Conservation (phyloP, 225 moss, liverwort and hornwort genomes). For the Straminergon stramineum region DNA sequence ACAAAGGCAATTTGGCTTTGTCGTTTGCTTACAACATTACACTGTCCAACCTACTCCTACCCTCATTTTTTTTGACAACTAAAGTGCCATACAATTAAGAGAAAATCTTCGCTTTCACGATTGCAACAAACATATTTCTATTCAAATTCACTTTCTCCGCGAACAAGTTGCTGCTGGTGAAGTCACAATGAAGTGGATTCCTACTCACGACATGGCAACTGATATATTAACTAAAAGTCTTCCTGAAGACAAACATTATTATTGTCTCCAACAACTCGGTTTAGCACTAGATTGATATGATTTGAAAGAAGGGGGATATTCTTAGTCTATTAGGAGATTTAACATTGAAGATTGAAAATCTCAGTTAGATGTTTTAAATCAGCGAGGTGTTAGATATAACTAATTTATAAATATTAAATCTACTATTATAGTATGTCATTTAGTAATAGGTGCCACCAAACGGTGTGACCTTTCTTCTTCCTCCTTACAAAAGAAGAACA, state of each 20-base stretch:
- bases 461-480: too few species aligned
- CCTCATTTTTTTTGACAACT: not conserved
- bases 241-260: not conserved
- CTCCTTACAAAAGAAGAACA: too few species aligned
- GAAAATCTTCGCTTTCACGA: not conserved
- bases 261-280: fast-evolving
- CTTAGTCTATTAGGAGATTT: not conserved
- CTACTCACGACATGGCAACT: not conserved
- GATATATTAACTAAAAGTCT: not conserved
- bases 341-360: not conserved
- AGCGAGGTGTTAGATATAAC: too few species aligned
- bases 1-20: too few species aligned
- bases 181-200: not conserved
- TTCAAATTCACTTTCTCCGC: not conserved
- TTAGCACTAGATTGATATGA: not conserved
- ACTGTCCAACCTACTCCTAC: not conserved
- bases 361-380: not conserved
- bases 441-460: too few species aligned
- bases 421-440: too few species aligned
- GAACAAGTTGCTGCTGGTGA: not conserved
- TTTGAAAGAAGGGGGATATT: not conserved
- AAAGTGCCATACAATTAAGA: not conserved
- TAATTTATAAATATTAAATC: too few species aligned
- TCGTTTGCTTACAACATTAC: too few species aligned
- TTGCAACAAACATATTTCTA: not conserved